phyloP scores from a whole-genome alignment of 2,329 filamentous ascomycete species.

The Ophiostoma tasmaniense region DNA sequence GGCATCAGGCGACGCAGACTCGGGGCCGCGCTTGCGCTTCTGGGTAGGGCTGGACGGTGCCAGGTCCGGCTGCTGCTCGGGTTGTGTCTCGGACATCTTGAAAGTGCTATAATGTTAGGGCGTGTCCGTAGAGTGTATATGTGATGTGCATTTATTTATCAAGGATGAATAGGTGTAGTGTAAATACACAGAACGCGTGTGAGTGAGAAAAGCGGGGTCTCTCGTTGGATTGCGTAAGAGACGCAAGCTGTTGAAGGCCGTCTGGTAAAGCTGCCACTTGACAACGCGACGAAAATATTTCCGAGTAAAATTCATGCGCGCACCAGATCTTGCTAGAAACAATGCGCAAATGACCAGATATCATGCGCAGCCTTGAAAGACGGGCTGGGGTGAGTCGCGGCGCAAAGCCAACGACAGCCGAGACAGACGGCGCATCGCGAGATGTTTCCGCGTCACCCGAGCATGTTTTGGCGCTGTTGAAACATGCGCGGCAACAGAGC shows the following conservation, averaged over 20 bases:
- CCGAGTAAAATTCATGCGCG: no score
- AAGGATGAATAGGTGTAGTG: not conserved
- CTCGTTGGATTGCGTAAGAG: not conserved
- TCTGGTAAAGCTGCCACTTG: not conserved
- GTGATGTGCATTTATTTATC: not conserved
- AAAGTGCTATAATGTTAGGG: not conserved
- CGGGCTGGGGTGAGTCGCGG: not conserved
- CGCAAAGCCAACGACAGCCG: not conserved
- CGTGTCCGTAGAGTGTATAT: not conserved
- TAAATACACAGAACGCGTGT: not conserved
- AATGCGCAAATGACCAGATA: not conserved
- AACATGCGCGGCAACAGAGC: not conserved
- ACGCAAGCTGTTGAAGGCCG: not conserved
- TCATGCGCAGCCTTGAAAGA: not conserved
- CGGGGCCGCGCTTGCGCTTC: constrained; percentile 48
- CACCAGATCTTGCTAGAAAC: not conserved
- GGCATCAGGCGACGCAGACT: constrained; percentile 40
- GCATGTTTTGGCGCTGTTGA: not conserved
- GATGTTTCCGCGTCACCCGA: not conserved
- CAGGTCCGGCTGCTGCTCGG: constrained; percentile 41
- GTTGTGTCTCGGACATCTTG: constrained; percentile 40
- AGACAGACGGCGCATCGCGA: not conserved
- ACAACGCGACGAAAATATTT: not conserved
- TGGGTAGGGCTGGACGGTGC: constrained; percentile 36
- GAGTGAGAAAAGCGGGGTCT: constrained; percentile 5